A percentile compares a stretch with the other conserved stretches of the same genome.
Conservation (phyloP, 2,329 filamentous ascomycete species). For the Pseudopithomyces chartarum region DNA sequence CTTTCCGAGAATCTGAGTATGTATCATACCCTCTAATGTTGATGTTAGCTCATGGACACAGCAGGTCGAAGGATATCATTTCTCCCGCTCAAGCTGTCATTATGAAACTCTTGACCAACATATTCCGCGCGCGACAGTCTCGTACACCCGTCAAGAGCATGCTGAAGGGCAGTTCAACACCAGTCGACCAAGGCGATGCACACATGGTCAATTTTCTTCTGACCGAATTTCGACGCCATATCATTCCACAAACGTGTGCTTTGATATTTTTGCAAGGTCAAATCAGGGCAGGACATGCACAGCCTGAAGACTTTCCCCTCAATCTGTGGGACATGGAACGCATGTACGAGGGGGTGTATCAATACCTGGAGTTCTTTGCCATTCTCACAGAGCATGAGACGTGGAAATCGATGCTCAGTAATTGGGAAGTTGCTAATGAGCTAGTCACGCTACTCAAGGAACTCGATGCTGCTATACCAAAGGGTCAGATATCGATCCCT, state of each 20-base stretch:
- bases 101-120: constrained; percentile 86
- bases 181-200: constrained; percentile 64
- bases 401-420: constrained; percentile 81
- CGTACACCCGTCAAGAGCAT: constrained; percentile 42
- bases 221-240: constrained; percentile 87
- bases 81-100: constrained; percentile 94
- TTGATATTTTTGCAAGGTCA: constrained; percentile 92
- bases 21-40: constrained; percentile 2
- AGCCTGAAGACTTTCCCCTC: constrained; percentile 87
- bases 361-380: constrained; percentile 92
- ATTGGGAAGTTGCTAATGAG: constrained; percentile 91
- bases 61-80: constrained; percentile 84
- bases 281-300: constrained; percentile 75
- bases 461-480: constrained; percentile 84
- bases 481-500: constrained; percentile 62
- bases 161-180: constrained; percentile 51
- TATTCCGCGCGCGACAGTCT: constrained; percentile 70
- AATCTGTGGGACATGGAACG: constrained; percentile 98
- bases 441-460: constrained; percentile 85
- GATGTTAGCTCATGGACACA: constrained; percentile 18
- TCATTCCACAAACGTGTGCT: constrained; percentile 93
- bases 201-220: constrained; percentile 86
- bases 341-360: constrained; percentile 91
- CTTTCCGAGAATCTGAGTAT: constrained; percentile 70
- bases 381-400: constrained; percentile 85